Evolutionary conservation across 176 grass and related monocot genomes (phyloP).

Genomic region (Poa annua): DNA sequence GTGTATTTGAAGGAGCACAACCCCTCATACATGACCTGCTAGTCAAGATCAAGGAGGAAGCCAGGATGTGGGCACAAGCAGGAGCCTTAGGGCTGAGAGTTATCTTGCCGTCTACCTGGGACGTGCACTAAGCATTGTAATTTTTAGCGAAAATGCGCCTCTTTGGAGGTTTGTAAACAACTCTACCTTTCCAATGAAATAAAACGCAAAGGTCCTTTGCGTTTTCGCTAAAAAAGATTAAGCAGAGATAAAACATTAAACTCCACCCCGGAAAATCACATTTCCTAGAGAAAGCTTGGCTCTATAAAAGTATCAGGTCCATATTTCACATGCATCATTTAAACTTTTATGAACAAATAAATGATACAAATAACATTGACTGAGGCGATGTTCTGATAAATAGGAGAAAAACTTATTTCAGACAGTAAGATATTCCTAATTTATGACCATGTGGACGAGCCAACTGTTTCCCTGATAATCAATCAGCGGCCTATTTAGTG

Average conservation of each 20-base stretch:
- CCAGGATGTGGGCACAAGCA: too few species aligned
- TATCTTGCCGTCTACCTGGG: too few species aligned
- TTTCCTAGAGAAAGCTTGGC: neutral
- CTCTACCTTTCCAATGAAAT: too few species aligned
- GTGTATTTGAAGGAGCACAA: too few species aligned
- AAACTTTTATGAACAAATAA: neutral
- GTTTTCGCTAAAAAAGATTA: too few species aligned
- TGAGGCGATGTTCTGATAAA: neutral
- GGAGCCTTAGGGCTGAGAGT: too few species aligned
- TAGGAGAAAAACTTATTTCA: constrained; percentile 8
- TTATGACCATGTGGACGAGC: neutral
- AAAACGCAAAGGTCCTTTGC: too few species aligned
- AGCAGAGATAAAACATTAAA: neutral
- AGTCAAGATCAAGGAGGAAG: too few species aligned
- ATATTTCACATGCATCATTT: constrained; percentile 15
- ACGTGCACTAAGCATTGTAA: too few species aligned
- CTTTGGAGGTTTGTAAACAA: too few species aligned
- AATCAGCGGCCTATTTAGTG: neutral
- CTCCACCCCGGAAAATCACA: neutral
- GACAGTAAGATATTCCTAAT: constrained; percentile 1
- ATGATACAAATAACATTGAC: neutral
- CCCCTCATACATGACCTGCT: too few species aligned
- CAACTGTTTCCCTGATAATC: neutral
- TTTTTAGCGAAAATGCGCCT: too few species aligned
- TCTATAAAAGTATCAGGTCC: neutral